Percentiles rank a stretch among this genome's conserved stretches.
Evolutionary conservation across 106 monocot genomes (phyloP).

Genomic region (Dactylorhiza incarnata): DNA sequence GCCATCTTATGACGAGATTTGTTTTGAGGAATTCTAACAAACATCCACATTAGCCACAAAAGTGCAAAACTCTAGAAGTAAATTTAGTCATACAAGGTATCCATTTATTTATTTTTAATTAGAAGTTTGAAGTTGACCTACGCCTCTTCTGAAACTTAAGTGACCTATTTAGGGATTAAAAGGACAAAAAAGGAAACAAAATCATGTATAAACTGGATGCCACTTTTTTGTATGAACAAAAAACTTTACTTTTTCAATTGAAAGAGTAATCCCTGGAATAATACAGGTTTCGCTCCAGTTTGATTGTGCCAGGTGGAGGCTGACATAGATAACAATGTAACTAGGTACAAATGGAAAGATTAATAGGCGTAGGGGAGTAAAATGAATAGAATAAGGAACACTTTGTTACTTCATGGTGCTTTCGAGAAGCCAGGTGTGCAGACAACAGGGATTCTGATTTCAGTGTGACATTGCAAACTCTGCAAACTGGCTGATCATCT

Average conservation of each 20-base stretch:
- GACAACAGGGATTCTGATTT: conserved; percentile 88
- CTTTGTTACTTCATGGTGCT: conserved; percentile 75
- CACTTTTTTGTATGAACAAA: not conserved
- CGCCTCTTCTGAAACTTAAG: not conserved
- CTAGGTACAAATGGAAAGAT: not conserved
- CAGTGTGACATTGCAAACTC: conserved; percentile 74
- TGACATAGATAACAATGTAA: not conserved
- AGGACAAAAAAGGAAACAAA: not conserved
- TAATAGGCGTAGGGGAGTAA: not conserved
- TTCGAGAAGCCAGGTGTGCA: conserved; percentile 85
- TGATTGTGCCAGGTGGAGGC: not conserved
- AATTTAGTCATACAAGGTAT: not conserved
- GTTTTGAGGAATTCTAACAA: too few relatives aligned
- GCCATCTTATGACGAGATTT: too few relatives aligned
- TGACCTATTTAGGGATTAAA: not conserved
- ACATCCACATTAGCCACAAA: not conserved
- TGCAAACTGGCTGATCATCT: conserved; percentile 78
- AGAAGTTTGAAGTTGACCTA: not conserved
- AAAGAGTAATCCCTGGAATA: not conserved
- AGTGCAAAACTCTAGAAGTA: not conserved
- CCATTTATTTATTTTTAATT: not conserved
- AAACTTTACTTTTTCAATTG: not conserved
- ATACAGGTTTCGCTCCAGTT: not conserved
- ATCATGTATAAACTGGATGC: not conserved
- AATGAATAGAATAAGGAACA: not conserved